A percentile compares a stretch with the other conserved stretches of the same genome.
Conservation (phyloP, 1,284 basidiomycete species). For the Wallemia hederae region DNA sequence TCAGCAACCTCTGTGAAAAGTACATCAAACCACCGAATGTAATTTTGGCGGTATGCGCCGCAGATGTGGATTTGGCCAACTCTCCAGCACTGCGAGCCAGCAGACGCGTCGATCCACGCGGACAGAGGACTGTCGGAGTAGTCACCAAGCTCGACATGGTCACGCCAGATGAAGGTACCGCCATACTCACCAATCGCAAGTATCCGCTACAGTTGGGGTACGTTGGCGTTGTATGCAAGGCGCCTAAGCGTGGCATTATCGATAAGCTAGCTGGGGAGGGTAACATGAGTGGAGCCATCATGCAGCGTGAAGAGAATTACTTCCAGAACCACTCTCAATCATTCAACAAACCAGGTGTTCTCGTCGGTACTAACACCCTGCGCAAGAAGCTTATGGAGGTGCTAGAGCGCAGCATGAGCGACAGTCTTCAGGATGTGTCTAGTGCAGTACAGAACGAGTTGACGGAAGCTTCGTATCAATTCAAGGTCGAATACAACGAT, state of each 20-base stretch:
- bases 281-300: conserved; percentile 25
- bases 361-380: conserved; percentile 73
- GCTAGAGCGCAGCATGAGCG: conserved; percentile 86
- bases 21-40: conserved; percentile 97
- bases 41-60: conserved; percentile 86
- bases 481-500: conserved; percentile 99
- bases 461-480: conserved; percentile 88
- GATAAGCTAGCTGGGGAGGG: conserved; percentile 16
- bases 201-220: conserved; percentile 96
- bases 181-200: conserved; percentile 59
- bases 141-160: conserved; percentile 99
- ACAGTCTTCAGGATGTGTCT: conserved; percentile 73
- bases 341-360: conserved; percentile 27
- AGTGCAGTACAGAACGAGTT: conserved; percentile 90
- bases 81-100: conserved; percentile 82
- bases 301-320: conserved; percentile 46
- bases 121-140: conserved; percentile 82
- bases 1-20: conserved; percentile 61
- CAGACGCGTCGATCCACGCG: conserved; percentile 75
- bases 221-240: conserved; percentile 83
- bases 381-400: conserved; percentile 79
- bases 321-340: conserved; percentile 42
- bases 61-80: conserved; percentile 94
- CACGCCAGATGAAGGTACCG: conserved; percentile 46
- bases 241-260: conserved; percentile 21